Evolutionary conservation across 257 asterid genomes (phyloP), one percentile per base, ranked within the genome.

Genomic region (Solanum medicagineum): DNA sequence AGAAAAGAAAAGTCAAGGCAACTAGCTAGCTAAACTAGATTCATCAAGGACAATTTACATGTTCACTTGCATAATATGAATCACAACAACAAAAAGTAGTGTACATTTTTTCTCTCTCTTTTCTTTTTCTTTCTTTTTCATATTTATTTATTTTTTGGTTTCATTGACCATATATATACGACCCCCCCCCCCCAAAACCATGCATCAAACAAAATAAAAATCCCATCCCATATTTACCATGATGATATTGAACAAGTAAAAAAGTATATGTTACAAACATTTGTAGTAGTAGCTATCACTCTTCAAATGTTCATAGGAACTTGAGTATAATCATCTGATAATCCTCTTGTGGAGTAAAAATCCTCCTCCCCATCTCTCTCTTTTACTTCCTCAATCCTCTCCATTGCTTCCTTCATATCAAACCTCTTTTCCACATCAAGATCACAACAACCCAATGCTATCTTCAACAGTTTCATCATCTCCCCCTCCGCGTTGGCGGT

Each of bases 361-460:
- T 83, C 80, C 8, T 69, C 86, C 13, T 53, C 85, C 59, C 62
- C 87, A 63, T 89, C 93, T 84, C 83, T 90, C 47, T 92, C 98
- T 87, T 86, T 93, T 9, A 97, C 81, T 88, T 90, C 96, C 79
- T 94, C 95, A 54, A 97, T 91, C 90, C 71, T 90, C 51, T 85
- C 91, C 29, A 69, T 92, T 1, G 88, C 96, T 83, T 93, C 96
- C 11, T 70, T 90, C 0, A 97, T 88, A 65, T 97, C 98, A 69
- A 88, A 93, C 87, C 99, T 86, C 82, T 55, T 86, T 2, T 92
- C 97, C 11, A 87, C 83, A n/a, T 95, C 97, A 79, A 49, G 69
- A 44, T 86, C 88, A 74, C 99, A 94, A 82, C 98, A 93, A 5
- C 14, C 83, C 71, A 95, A 59, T n/a, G 94, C 99, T 49, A 97